Evolutionary conservation across 1,284 basidiomycete species (phyloP).

Genomic region (Puccinia coronata): DNA sequence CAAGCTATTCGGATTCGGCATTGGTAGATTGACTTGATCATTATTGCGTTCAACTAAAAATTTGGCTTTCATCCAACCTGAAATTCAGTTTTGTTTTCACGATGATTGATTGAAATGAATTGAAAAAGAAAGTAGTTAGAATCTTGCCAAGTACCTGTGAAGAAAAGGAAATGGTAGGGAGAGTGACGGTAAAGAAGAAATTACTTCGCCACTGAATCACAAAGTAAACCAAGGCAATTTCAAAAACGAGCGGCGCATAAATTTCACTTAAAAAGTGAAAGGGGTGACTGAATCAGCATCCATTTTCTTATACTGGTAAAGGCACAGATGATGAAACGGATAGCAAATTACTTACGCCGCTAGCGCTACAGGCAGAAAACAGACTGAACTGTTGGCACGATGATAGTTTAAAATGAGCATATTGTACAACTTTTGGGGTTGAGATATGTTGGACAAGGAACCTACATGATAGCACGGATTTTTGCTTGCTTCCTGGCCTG

Average conservation of each 20-base stretch:
- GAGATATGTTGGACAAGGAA: neutral
- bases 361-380: slow-evolving; percentile 15
- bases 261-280: slow-evolving; percentile 6
- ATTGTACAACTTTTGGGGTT: neutral
- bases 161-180: neutral
- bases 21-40: neutral
- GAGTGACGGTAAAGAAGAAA: neutral
- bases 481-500: slow-evolving; percentile 1
- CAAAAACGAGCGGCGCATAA: slow-evolving; percentile 16
- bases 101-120: neutral
- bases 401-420: neutral
- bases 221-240: slow-evolving; percentile 17
- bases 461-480: slow-evolving; percentile 16
- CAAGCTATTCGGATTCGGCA: neutral
- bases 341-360: slow-evolving; percentile 16
- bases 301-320: neutral
- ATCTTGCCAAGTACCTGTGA: neutral
- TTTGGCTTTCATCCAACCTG: slow-evolving; percentile 22
- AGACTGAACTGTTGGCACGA: slow-evolving; percentile 3
- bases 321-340: neutral
- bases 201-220: slow-evolving; percentile 18
- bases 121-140: neutral
- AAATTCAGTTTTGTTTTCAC: neutral
- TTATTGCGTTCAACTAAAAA: slow-evolving; percentile 8
- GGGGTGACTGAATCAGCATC: neutral